These are phyloP conservation scores for Astrothelium macrocarpum DNA, from an alignment of 495 filamentous ascomycete species.

Conservation along the genomic window DNA sequence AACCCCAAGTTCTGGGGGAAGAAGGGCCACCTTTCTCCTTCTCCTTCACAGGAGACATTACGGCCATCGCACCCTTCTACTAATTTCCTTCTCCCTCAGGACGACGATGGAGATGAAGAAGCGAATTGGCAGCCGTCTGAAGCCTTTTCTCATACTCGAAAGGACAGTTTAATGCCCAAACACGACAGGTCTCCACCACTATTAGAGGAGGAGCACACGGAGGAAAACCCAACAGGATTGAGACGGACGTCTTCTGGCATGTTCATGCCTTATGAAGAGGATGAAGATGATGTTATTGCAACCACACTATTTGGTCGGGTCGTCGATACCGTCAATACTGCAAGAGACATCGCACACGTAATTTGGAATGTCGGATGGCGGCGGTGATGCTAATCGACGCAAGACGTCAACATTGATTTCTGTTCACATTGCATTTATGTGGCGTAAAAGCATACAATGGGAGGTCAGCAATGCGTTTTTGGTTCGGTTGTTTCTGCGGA, in stretches of 20 bases:
- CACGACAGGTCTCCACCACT: slow-evolving; percentile 4
- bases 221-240: slow-evolving; percentile 33
- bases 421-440: slow-evolving; percentile 4
- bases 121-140: slow-evolving; percentile 40
- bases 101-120: slow-evolving; percentile 52
- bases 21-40: slow-evolving; percentile 45
- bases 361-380: slow-evolving; percentile 98
- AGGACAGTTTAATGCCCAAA: neutral
- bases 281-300: slow-evolving; percentile 50
- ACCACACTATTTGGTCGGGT: slow-evolving; percentile 67
- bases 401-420: neutral
- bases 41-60: slow-evolving; percentile 68
- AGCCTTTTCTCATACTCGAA: slow-evolving; percentile 27
- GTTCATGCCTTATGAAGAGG: slow-evolving; percentile 74
- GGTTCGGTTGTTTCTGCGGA: neutral
- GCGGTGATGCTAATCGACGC: slow-evolving; percentile 14
- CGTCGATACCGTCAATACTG: slow-evolving; percentile 91
- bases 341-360: slow-evolving; percentile 89
- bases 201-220: slow-evolving; percentile 35
- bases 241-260: slow-evolving; percentile 69
- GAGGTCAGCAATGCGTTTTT: neutral
- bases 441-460: neutral
- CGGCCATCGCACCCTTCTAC: slow-evolving; percentile 59
- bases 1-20: slow-evolving; percentile 33
- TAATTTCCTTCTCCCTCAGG: slow-evolving; percentile 52